Evolutionary conservation across 1,139 yeast genomes (phyloP).

Genomic region (Zygosaccharomyces sapae): DNA sequence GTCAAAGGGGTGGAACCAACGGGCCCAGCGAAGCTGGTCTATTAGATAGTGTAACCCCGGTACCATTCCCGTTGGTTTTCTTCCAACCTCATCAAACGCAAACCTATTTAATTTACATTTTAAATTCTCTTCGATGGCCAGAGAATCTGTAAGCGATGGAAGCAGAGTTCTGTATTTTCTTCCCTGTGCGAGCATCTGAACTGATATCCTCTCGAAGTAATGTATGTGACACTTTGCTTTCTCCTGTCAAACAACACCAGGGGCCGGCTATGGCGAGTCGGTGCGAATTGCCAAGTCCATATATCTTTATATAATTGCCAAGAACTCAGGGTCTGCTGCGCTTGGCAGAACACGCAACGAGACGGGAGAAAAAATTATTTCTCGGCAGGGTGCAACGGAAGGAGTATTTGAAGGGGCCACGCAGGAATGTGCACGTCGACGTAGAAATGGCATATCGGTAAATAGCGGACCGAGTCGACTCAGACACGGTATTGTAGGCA

Average conservation of each 20-base stretch:
- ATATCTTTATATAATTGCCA: no score
- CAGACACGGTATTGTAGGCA: no score
- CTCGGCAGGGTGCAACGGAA: constrained; percentile 4
- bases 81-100: constrained; percentile 7
- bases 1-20: constrained; percentile 1
- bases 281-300: no score
- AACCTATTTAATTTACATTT: constrained; percentile 19
- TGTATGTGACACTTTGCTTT: no score
- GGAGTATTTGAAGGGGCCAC: no score
- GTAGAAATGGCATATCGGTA: not conserved
- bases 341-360: constrained; percentile 1
- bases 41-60: no score
- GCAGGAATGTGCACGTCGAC: no score
- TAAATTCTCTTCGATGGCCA: constrained; percentile 20
- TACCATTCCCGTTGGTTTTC: constrained; percentile 6
- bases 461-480: not conserved
- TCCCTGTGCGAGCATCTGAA: constrained; percentile 2
- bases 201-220: no score
- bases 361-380: not conserved
- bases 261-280: no score
- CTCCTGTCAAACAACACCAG: no score
- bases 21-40: no score
- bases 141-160: constrained; percentile 19
- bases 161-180: constrained; percentile 21
- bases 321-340: constrained; percentile 2